Evolutionary conservation across 164 flowering plant species (phyloP).

Genomic region (Magnolia changhungtana): DNA sequence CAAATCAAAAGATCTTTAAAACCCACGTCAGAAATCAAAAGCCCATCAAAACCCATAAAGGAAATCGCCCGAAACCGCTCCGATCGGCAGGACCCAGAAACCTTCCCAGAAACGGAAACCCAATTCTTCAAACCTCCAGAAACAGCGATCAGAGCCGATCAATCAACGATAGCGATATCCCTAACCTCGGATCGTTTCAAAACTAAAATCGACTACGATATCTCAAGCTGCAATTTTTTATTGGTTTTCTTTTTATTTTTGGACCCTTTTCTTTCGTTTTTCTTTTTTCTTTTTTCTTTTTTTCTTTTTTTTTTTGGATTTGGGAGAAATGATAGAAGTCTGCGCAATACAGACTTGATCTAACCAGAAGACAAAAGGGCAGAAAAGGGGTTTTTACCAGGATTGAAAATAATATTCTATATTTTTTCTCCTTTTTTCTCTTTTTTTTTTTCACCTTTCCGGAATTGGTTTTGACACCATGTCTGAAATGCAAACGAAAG

Average conservation of each 20-base stretch:
- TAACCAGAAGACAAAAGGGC: conserved; percentile 12
- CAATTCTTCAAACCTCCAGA: background rate
- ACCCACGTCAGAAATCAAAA: conserved; percentile 27
- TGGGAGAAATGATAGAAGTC: conserved; percentile 2
- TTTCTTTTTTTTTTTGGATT: background rate
- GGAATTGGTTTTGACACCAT: background rate
- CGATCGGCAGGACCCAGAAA: conserved; percentile 21
- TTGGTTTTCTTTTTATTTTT: background rate
- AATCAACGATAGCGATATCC: conserved; percentile 7
- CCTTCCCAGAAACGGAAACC: conserved; percentile 12
- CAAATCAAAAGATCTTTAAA: conserved; percentile 11
- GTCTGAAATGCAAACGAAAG: background rate
- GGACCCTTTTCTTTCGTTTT: background rate
- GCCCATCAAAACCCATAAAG: conserved; percentile 18
- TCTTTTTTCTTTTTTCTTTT: conserved; percentile 3
- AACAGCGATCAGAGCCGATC: background rate
- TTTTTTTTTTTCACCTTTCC: background rate
- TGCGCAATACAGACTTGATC: conserved; percentile 21
- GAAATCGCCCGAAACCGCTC: conserved; percentile 18
- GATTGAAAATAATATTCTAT: background rate
- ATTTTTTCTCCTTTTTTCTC: background rate
- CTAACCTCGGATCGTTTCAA: conserved; percentile 10
- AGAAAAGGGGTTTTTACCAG: conserved; percentile 8
- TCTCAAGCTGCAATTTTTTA: background rate
- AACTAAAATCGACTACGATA: conserved; percentile 12